These are phyloP conservation scores for Apiospora aurea DNA, from an alignment of 2,329 filamentous ascomycete species.

Conservation along the genomic window DNA sequence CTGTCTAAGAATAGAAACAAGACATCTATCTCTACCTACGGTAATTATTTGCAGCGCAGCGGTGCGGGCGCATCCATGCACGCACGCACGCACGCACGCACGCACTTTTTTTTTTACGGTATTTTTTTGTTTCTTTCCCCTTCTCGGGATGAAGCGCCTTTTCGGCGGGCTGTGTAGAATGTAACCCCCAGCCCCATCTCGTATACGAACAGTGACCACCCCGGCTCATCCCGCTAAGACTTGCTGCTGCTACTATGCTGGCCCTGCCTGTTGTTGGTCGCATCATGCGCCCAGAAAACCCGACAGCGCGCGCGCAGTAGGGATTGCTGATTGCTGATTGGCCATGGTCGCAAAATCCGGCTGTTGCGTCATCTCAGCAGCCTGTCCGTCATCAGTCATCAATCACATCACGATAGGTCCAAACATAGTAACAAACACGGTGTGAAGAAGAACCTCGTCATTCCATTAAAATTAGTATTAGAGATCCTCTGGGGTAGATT, in stretches of 20 bases:
- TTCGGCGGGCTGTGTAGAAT: constrained; percentile 5
- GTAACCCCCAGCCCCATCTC: constrained; percentile 24
- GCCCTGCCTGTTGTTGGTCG: neutral
- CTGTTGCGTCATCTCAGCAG: neutral
- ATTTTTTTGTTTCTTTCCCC: neutral
- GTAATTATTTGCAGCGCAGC: neutral
- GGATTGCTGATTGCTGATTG: neutral
- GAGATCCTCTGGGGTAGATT: constrained; percentile 23
- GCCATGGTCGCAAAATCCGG: neutral
- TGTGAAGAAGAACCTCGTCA: constrained; percentile 10
- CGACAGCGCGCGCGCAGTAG: neutral
- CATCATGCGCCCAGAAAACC: neutral
- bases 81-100: neutral
- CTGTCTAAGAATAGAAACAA: constrained; percentile 1
- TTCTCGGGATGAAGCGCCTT: constrained; percentile 16
- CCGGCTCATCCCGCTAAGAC: constrained; percentile 24
- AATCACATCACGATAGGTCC: neutral
- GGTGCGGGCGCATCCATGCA: too few species aligned
- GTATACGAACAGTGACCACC: constrained; percentile 20
- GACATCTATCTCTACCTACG: neutral
- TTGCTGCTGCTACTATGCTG: neutral
- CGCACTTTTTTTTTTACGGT: neutral
- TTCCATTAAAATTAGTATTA: constrained; percentile 30
- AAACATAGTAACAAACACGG: too few species aligned
- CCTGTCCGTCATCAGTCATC: constrained; percentile 15